Percentiles rank a stretch among this genome's conserved stretches.
Evolutionary conservation across 2,329 filamentous ascomycete species (phyloP).

Genomic region (Penicillium sp.): DNA sequence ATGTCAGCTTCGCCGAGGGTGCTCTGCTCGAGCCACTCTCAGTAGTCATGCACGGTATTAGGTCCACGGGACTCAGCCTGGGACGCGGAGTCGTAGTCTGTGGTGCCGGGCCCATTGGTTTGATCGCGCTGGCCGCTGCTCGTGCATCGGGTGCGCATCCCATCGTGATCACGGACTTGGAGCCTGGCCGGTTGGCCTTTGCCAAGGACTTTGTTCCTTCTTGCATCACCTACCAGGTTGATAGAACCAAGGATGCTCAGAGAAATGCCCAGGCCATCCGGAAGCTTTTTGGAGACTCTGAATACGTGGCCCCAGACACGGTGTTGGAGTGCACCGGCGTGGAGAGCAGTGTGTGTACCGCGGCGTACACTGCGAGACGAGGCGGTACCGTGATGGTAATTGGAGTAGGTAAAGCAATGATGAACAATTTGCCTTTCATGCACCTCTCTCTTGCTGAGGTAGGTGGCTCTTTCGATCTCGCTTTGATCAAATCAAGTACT

Average conservation of each 20-base stretch:
- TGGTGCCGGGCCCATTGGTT: constrained; percentile 63
- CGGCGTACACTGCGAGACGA: constrained; percentile 55
- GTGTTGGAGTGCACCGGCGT: constrained; percentile 67
- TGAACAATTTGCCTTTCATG: constrained; percentile 68
- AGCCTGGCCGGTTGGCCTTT: constrained; percentile 56
- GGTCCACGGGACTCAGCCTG: constrained; percentile 52
- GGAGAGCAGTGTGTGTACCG: constrained; percentile 61
- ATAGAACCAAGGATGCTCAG: constrained; percentile 45
- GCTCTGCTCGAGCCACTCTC: constrained; percentile 64
- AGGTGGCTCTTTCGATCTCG: not conserved
- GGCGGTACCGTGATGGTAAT: constrained; percentile 64
- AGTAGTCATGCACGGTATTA: constrained; percentile 62
- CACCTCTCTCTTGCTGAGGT: constrained; percentile 60
- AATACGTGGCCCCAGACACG: constrained; percentile 58
- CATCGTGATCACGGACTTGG: constrained; percentile 63
- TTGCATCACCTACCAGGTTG: constrained; percentile 55
- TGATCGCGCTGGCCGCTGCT: constrained; percentile 57
- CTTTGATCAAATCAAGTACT: not conserved
- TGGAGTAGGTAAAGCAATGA: constrained; percentile 59
- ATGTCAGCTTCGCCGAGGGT: constrained; percentile 57
- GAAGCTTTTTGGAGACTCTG: constrained; percentile 52
- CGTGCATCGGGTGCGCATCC: constrained; percentile 63
- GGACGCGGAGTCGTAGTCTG: constrained; percentile 58
- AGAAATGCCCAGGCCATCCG: constrained; percentile 55
- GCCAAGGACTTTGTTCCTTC: constrained; percentile 57